Evolutionary conservation across 1,139 yeast species (phyloP).

Genomic region (Protomyces arabidopsidicola): DNA sequence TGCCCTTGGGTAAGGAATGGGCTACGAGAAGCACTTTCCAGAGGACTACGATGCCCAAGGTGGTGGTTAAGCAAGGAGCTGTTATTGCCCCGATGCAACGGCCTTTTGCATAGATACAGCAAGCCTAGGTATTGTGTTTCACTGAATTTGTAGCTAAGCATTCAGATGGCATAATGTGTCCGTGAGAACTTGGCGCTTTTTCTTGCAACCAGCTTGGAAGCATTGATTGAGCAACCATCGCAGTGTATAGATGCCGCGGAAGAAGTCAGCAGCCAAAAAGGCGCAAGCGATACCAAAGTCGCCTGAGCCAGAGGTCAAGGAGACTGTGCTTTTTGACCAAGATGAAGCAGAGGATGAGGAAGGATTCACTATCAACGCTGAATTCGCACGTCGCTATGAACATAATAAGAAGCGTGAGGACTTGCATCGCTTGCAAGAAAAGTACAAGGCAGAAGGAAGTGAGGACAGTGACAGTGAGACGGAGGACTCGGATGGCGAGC

Average conservation of each 20-base stretch:
- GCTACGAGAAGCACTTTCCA: constrained; percentile 82
- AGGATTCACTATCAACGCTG: constrained; percentile 37
- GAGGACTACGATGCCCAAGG: constrained; percentile 80
- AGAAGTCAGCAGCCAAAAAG: constrained; percentile 79
- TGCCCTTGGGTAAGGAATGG: constrained; percentile 99
- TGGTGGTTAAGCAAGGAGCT: constrained; percentile 78
- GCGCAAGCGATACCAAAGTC: constrained; percentile 52
- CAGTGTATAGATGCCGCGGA: constrained; percentile 64
- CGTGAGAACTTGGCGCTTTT: background rate
- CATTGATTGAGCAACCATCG: too few species aligned
- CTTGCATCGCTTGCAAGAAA: constrained; percentile 36
- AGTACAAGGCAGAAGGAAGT: constrained; percentile 36
- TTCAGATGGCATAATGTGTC: background rate
- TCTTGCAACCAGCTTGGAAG: background rate
- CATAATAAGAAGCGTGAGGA: constrained; percentile 41
- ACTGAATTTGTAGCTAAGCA: background rate
- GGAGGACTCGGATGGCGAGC: constrained; percentile 89
- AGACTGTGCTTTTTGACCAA: constrained; percentile 29
- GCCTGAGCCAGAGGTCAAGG: constrained; percentile 25
- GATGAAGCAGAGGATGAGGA: constrained; percentile 36
- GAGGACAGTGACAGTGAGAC: constrained; percentile 55
- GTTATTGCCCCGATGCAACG: constrained; percentile 73
- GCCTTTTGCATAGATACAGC: background rate
- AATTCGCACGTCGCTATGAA: constrained; percentile 39
- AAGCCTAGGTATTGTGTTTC: background rate